These are phyloP conservation scores for Phalaenopsis hybrid DNA, from an alignment of 116 monocot species.

Conservation along the genomic window DNA sequence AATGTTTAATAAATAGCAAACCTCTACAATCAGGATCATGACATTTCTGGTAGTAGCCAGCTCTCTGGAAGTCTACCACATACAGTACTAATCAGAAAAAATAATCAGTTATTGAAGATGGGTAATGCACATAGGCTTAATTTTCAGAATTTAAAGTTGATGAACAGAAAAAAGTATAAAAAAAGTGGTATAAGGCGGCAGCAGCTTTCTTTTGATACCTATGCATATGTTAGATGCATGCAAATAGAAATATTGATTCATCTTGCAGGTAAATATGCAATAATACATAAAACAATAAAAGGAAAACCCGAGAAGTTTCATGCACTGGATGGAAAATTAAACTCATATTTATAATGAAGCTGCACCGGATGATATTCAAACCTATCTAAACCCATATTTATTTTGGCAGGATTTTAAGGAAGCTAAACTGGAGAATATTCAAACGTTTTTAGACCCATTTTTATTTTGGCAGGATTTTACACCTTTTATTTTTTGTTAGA, in stretches of 20 bases:
- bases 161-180: background rate
- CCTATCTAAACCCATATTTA: no score
- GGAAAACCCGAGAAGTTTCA: background rate
- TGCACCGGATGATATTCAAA: no score
- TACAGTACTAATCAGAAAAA: slow-evolving; percentile 66
- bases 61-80: slow-evolving; percentile 69
- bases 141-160: background rate
- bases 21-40: slow-evolving; percentile 97
- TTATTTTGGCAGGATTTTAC: no score
- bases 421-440: no score
- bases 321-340: background rate
- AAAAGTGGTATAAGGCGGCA: background rate
- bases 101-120: background rate
- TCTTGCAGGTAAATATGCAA: background rate
- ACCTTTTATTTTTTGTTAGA: no score
- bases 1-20: slow-evolving; percentile 9
- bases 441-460: no score
- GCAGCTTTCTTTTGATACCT: background rate
- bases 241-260: background rate
- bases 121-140: background rate
- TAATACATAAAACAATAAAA: background rate
- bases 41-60: slow-evolving; percentile 88
- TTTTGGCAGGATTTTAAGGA: no score
- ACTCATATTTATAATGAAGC: no score
- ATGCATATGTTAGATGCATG: background rate